A percentile compares a stretch with the other conserved stretches of the same genome.
Evolutionary conservation across 2,329 filamentous ascomycete species (phyloP).

Genomic region (Tetracladium maxilliforme): DNA sequence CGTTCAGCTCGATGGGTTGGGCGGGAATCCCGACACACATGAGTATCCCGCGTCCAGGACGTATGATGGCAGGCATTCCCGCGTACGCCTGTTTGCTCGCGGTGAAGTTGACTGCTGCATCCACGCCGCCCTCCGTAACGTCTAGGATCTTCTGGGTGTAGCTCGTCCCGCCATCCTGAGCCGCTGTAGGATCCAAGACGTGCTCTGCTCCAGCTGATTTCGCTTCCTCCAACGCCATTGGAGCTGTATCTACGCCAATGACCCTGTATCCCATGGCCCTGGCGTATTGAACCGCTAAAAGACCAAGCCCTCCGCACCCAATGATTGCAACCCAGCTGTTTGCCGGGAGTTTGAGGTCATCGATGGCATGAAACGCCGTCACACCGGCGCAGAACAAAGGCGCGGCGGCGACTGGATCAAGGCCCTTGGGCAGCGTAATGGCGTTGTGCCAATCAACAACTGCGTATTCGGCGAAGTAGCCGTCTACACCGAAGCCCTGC

Average conservation of each 20-base stretch:
- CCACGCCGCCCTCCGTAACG: constrained; percentile 6
- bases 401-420: constrained; percentile 9
- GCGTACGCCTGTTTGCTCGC: constrained; percentile 6
- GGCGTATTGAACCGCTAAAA: constrained; percentile 31
- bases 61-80: constrained; percentile 5
- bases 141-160: constrained; percentile 7
- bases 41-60: constrained; percentile 6
- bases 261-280: constrained; percentile 8
- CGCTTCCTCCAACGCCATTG: constrained; percentile 6
- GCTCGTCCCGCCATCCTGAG: no score
- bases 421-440: constrained; percentile 10
- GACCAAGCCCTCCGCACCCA: constrained; percentile 8
- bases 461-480: constrained; percentile 13
- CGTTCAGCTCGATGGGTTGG: constrained; percentile 4
- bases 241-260: constrained; percentile 7
- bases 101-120: constrained; percentile 8
- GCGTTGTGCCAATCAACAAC: constrained; percentile 10
- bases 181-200: constrained; percentile 6
- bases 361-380: no score
- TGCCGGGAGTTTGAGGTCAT: no score
- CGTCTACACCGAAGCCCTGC: constrained; percentile 10
- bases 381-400: constrained; percentile 15
- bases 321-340: constrained; percentile 13
- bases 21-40: constrained; percentile 8
- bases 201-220: constrained; percentile 5